A percentile compares a stretch with the other conserved stretches of the same genome.
Conservation (phyloP, 768 basidiomycete species). For the Suillus subaureus region DNA sequence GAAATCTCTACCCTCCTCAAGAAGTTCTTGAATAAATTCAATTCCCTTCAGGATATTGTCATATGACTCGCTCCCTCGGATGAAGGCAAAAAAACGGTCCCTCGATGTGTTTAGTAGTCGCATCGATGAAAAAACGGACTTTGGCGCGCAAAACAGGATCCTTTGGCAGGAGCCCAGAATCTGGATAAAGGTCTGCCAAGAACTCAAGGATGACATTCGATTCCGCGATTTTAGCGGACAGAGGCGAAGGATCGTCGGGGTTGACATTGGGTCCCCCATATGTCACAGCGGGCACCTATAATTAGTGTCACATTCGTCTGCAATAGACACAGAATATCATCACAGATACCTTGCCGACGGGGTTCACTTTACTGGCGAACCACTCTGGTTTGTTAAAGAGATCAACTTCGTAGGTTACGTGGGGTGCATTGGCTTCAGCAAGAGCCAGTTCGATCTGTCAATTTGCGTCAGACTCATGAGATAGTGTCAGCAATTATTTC, state of each 20-base stretch:
- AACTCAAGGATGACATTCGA: conserved; percentile 65
- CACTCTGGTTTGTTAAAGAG: conserved; percentile 64
- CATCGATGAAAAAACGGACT: conserved; percentile 62
- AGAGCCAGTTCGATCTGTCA: conserved; percentile 55
- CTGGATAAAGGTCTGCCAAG: conserved; percentile 55
- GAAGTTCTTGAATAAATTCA: conserved; percentile 49
- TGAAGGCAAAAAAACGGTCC: conserved; percentile 15
- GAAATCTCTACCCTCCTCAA: conserved; percentile 46
- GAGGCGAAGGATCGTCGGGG: conserved; percentile 54
- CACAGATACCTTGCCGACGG: conserved; percentile 56
- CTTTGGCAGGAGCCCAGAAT: conserved; percentile 47
- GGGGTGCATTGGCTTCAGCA: conserved; percentile 48
- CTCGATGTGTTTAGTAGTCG: conserved; percentile 39
- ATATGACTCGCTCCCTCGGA: conserved; percentile 38
- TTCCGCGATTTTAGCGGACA: conserved; percentile 59
- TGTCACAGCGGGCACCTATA: conserved; percentile 54
- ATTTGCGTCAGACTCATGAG: background rate
- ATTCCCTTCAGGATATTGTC: conserved; percentile 44
- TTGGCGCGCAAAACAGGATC: conserved; percentile 57
- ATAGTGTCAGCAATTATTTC: conserved; percentile 11
- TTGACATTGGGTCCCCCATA: conserved; percentile 59
- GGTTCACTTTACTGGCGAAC: conserved; percentile 60
- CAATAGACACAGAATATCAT: background rate
- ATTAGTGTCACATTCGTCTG: background rate
- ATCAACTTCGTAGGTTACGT: conserved; percentile 57